Percentiles rank a stretch among this genome's conserved stretches.
Conservation (phyloP, 495 filamentous ascomycete species). For the Lasiosphaeria ovina region DNA sequence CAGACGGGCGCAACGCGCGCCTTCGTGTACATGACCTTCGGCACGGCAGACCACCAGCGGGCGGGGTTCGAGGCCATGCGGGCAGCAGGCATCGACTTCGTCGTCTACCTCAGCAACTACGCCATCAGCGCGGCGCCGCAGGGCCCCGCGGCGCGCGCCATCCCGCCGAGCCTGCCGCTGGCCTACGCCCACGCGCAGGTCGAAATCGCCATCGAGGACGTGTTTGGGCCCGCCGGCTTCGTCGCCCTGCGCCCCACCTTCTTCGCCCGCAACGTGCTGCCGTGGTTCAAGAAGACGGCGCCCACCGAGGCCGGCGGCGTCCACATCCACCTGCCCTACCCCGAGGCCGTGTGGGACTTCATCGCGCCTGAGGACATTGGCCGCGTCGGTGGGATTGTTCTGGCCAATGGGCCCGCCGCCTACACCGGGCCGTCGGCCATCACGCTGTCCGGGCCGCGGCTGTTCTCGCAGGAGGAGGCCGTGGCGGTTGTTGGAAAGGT, state of each 20-base stretch:
- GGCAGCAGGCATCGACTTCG: constrained; percentile 16
- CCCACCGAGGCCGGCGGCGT: neutral
- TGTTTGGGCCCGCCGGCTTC: constrained; percentile 14
- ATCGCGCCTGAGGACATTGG: constrained; percentile 20
- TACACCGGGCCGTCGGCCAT: neutral
- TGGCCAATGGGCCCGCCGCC: neutral
- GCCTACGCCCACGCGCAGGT: constrained; percentile 19
- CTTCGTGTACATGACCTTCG: constrained; percentile 18
- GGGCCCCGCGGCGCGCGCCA: too few species aligned
- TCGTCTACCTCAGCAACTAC: constrained; percentile 21
- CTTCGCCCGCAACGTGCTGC: constrained; percentile 17
- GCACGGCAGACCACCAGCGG: constrained; percentile 8
- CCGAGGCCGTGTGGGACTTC: constrained; percentile 15
- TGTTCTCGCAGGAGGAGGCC: constrained; percentile 13
- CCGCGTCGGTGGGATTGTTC: constrained; percentile 3
- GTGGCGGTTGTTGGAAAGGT: constrained; percentile 1
- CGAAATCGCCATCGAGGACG: constrained; percentile 18
- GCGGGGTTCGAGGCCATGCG: constrained; percentile 14
- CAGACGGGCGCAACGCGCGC: constrained; percentile 19
- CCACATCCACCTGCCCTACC: constrained; percentile 5
- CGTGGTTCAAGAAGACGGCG: neutral
- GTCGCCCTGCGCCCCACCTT: constrained; percentile 13
- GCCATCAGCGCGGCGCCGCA: constrained; percentile 4
- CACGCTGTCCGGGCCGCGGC: constrained; percentile 7
- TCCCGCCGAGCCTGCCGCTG: constrained; percentile 2